Evolutionary conservation across 352 stramenopile species (phyloP).

Genomic region (Globisporangium emineosum): DNA sequence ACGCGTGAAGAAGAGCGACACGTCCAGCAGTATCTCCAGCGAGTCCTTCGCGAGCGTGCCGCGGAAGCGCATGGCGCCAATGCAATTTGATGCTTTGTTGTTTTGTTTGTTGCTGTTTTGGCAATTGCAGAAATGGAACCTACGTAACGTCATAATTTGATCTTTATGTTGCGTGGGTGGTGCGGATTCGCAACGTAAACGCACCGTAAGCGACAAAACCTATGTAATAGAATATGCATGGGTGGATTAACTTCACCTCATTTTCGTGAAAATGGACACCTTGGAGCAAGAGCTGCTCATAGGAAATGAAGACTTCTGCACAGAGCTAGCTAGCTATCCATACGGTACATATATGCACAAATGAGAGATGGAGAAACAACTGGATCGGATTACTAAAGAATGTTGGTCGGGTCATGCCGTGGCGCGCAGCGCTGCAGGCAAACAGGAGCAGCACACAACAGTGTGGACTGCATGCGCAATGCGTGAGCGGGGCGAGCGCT

Average conservation of each 20-base stretch:
- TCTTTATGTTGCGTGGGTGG: not conserved
- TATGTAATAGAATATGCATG: not conserved
- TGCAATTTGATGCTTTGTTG: not conserved
- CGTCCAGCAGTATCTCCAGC: conserved; percentile 73
- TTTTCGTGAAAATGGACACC: conserved; percentile 3
- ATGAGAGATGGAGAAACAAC: conserved; percentile 22
- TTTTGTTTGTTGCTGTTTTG: not conserved
- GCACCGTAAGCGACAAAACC: not conserved
- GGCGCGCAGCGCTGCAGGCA: not conserved
- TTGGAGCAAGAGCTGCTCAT: not conserved
- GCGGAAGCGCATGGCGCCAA: conserved; percentile 67
- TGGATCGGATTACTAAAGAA: conserved; percentile 89
- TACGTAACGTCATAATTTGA: conserved; percentile 1
- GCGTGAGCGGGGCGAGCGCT: conserved; percentile 18
- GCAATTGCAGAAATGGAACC: not conserved
- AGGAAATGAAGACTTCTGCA: not conserved
- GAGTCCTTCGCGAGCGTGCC: conserved; percentile 72
- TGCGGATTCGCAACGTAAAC: not conserved
- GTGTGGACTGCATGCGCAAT: conserved; percentile 18
- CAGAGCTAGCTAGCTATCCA: not conserved
- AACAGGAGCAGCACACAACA: conserved; percentile 9
- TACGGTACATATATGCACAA: conserved; percentile 1
- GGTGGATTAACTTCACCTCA: not conserved
- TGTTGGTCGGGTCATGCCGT: conserved; percentile 36
- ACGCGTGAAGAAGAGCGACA: conserved; percentile 68